Base-by-base conservation (phyloP, 148 eudicot species). In the Rhododendron henanense region DNA sequence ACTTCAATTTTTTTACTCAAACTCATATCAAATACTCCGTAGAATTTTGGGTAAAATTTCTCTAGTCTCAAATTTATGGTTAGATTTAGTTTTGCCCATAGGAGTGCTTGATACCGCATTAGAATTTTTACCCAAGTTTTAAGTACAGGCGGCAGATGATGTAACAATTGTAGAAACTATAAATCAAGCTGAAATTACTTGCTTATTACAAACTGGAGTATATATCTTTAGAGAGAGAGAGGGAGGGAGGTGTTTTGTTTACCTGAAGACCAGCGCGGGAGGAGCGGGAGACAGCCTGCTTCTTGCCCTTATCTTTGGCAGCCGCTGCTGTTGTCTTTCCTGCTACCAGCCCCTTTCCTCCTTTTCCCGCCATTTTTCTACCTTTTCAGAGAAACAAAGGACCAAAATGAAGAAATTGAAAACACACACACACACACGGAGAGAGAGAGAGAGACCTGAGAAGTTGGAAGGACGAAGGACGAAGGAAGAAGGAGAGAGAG, bases 251-350 rank as follows among this genome's bases (percentile, higher is more conserved):
- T 4, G 6, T 18, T 59, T 11, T 55, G 37, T 9, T 10, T 51
- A 95, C 98, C 98, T 96, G 98, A 85, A 96, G 98, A 76, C 98
- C 98, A 48, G 98, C 98, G 23, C 96, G 90, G 80, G 96, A 90
- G 31, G 98, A 96, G 61, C 98, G 94, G 37, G 98, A 92, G 67
- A 88, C 63, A 41, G 98, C 95, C 84, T 89, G 87, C 84, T 96
- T 96, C 94, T 96, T 94, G 71, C 93, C 93, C 84, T 96, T 93
- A 7, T 96, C 94, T 85, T 95, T 93, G 84, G 86, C 91, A 69
- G 88, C 91, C 0, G 94, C 92, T 18, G 95, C 94, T 0, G 97
- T 92, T 37, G 95, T 93, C 89, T 96, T 96, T 23, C 92, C 96
- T 0, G 94, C 97, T 83, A 94, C 83, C 10, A 94, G 87, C 65